These are phyloP conservation scores for Globisporangium alternatum DNA, from an alignment of 352 stramenopile species.

Conservation along the genomic window DNA sequence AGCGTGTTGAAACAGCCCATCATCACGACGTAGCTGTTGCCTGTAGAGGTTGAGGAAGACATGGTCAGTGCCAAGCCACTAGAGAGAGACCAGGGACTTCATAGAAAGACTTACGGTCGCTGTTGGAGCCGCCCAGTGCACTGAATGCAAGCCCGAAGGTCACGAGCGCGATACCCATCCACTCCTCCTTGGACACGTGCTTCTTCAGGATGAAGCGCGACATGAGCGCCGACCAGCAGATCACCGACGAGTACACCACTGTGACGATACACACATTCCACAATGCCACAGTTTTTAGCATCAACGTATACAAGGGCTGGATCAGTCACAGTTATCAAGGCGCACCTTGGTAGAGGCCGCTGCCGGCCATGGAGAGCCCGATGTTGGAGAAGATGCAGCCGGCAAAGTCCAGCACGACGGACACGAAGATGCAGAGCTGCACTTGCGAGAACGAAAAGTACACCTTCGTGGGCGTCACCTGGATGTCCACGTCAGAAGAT, in stretches of 20 bases:
- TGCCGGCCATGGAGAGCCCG: conserved; percentile 77
- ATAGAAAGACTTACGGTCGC: conserved; percentile 26
- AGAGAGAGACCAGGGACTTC: neutral
- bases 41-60: conserved; percentile 13
- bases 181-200: conserved; percentile 66
- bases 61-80: neutral
- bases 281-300: neutral
- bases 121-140: conserved; percentile 64
- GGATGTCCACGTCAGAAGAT: neutral
- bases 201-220: conserved; percentile 79
- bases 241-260: conserved; percentile 83
- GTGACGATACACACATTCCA: neutral
- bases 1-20: conserved; percentile 86
- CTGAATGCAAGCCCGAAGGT: conserved; percentile 84
- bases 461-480: conserved; percentile 21
- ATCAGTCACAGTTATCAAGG: no score
- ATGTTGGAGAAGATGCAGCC: conserved; percentile 86
- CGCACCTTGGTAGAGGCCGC: conserved; percentile 65
- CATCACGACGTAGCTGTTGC: conserved; percentile 65
- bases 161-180: conserved; percentile 77
- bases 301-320: neutral
- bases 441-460: conserved; percentile 48
- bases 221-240: conserved; percentile 84
- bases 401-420: conserved; percentile 77
- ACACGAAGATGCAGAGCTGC: conserved; percentile 64